Evolutionary conservation across 345 rosid species (phyloP).

Genomic region (Citrus reticulata): DNA sequence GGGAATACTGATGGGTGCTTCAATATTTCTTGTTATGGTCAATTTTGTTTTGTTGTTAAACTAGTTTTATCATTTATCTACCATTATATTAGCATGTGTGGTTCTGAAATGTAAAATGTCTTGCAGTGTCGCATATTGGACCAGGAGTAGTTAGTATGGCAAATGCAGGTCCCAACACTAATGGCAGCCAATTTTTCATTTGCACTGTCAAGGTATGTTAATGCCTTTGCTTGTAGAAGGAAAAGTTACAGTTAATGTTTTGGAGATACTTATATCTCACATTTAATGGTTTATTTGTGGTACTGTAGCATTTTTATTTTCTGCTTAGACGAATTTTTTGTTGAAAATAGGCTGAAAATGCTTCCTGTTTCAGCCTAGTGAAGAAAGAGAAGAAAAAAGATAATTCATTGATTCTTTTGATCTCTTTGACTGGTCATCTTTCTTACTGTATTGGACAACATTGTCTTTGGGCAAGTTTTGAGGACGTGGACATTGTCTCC

Average conservation of each 20-base stretch:
- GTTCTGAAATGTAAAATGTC: conserved; percentile 13
- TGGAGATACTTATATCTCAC: background rate
- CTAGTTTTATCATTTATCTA: background rate
- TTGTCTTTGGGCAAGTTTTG: too few species aligned
- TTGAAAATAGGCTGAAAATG: background rate
- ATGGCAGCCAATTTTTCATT: conserved; percentile 96
- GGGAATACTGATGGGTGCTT: background rate
- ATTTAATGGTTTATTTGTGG: background rate
- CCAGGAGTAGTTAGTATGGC: conserved; percentile 99
- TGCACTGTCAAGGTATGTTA: conserved; percentile 88
- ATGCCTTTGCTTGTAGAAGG: conserved; percentile 2
- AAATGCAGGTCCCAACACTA: conserved; percentile 98
- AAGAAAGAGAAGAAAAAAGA: background rate
- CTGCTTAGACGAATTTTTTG: background rate
- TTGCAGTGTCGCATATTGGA: conserved; percentile 84
- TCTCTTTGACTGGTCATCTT: background rate
- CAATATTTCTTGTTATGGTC: background rate
- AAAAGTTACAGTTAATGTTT: background rate
- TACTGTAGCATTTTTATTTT: background rate
- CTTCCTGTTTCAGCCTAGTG: background rate
- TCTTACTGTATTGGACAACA: too few species aligned
- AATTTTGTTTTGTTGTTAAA: background rate
- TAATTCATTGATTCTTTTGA: background rate
- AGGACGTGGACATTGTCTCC: background rate
- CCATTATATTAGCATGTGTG: background rate